Conservation (phyloP, 352 stramenopile species). For the Globisporangium canariense region DNA sequence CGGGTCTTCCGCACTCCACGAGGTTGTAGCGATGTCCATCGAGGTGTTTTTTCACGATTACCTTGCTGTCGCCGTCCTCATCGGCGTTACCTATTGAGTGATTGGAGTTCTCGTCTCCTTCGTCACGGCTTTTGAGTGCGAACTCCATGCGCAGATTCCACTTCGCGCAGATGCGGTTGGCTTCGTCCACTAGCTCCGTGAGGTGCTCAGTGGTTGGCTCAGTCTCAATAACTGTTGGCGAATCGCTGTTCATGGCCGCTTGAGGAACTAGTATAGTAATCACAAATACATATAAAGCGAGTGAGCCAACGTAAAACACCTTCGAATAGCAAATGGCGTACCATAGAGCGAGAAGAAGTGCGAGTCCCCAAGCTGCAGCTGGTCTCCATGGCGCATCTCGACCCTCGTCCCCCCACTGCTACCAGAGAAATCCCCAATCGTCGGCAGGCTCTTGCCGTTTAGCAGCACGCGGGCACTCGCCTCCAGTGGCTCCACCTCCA, state of each 20-base stretch:
- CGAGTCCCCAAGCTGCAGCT: constrained; percentile 35
- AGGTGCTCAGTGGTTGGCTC: constrained; percentile 2
- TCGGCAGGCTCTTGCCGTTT: constrained; percentile 31
- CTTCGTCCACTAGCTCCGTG: constrained; percentile 38
- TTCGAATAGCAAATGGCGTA: constrained; percentile 12
- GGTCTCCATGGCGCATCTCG: constrained; percentile 45
- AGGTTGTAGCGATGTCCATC: constrained; percentile 36
- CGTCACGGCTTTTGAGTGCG: constrained; percentile 14
- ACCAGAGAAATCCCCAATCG: constrained; percentile 3
- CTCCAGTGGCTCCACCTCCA: constrained; percentile 37
- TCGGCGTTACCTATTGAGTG: not conserved
- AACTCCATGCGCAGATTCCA: constrained; percentile 55
- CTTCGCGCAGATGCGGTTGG: constrained; percentile 55
- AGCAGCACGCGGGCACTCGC: constrained; percentile 31
- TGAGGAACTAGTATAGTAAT: not conserved
- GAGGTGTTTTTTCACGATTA: constrained; percentile 54
- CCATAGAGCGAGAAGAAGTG: constrained; percentile 48
- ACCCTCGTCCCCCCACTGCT: not conserved
- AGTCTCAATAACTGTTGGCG: not conserved
- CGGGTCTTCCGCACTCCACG: constrained; percentile 38
- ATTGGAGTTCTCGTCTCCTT: not conserved
- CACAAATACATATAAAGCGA: not conserved
- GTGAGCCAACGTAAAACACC: not conserved
- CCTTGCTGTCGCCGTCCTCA: not conserved
- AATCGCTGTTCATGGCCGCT: not conserved